Evolutionary conservation across 176 grass and related monocot species (phyloP).

Genomic region (Rhipidocladum racemiflorum): DNA sequence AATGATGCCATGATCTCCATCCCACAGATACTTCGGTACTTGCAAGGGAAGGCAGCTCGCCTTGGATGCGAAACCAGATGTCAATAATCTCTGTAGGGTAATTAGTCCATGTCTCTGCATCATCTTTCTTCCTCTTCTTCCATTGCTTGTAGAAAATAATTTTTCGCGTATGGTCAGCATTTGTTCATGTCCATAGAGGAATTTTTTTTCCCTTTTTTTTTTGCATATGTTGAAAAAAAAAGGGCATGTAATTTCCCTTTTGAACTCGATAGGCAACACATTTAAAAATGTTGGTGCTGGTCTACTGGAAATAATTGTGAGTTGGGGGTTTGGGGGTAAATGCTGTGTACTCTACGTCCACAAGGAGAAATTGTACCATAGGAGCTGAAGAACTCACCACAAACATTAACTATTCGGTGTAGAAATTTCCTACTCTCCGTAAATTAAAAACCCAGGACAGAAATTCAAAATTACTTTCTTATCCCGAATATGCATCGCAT

Average conservation of each 20-base stretch:
- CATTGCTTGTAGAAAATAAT: neutral
- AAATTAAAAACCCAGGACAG: neutral
- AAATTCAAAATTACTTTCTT: neutral
- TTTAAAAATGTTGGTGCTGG: neutral
- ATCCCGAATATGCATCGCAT: too few species aligned
- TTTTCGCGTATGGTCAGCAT: neutral
- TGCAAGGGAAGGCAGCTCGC: constrained; percentile 55
- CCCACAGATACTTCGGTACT: constrained; percentile 73
- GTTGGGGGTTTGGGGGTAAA: neutral
- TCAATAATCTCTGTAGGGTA: neutral
- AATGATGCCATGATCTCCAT: constrained; percentile 47
- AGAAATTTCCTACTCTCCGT: neutral
- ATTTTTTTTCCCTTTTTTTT: neutral
- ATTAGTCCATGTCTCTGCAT: neutral
- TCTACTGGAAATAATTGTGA: neutral
- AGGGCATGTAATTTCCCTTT: neutral
- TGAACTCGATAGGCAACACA: neutral
- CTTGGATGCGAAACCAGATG: neutral
- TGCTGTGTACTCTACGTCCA: neutral
- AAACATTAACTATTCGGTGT: neutral
- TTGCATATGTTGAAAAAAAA: neutral
- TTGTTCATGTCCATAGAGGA: constrained; percentile 1
- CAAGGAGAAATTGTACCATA: neutral
- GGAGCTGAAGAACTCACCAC: neutral
- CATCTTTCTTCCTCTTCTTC: neutral